phyloP scores from a whole-genome alignment of 306 rosid species.

The Prunus padus region DNA sequence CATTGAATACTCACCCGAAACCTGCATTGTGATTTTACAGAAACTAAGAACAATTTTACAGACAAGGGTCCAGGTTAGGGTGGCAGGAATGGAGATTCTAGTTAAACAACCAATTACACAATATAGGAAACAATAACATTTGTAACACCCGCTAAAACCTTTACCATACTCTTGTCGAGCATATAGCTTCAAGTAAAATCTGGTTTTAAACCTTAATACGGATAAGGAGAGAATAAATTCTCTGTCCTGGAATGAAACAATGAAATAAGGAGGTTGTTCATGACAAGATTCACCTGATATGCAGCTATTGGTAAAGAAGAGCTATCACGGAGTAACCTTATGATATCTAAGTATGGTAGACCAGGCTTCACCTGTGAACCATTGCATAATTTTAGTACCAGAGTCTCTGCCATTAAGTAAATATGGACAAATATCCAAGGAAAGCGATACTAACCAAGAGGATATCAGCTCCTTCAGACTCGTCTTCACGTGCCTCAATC shows the following conservation, averaged over 20 bases:
- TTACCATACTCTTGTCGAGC: neutral
- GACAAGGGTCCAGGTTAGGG: neutral
- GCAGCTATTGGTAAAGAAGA: conserved; percentile 92
- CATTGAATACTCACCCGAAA: conserved; percentile 98
- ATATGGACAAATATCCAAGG: conserved; percentile 1
- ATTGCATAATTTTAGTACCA: conserved; percentile 7
- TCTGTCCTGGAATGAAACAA: neutral
- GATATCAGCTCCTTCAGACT: conserved; percentile 94
- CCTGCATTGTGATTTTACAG: conserved; percentile 40
- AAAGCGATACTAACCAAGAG: conserved; percentile 71
- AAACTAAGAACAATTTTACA: neutral
- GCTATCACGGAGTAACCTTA: conserved; percentile 79
- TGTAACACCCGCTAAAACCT: neutral
- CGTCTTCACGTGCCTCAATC: conserved; percentile 79
- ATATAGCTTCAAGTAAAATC: neutral
- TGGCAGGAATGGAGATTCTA: neutral
- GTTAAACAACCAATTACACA: neutral
- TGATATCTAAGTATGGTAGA: conserved; percentile 86
- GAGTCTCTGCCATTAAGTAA: conserved; percentile 15
- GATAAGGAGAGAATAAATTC: neutral
- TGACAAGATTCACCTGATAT: conserved; percentile 66
- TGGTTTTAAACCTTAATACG: neutral
- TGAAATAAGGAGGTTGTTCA: neutral
- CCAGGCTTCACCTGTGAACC: conserved; percentile 87
- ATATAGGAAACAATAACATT: neutral